Evolutionary conservation across 1,284 basidiomycete genomes (phyloP), one percentile per base, ranked within the genome.

Genomic region (Cutaneotrichosporon spelunceum): DNA sequence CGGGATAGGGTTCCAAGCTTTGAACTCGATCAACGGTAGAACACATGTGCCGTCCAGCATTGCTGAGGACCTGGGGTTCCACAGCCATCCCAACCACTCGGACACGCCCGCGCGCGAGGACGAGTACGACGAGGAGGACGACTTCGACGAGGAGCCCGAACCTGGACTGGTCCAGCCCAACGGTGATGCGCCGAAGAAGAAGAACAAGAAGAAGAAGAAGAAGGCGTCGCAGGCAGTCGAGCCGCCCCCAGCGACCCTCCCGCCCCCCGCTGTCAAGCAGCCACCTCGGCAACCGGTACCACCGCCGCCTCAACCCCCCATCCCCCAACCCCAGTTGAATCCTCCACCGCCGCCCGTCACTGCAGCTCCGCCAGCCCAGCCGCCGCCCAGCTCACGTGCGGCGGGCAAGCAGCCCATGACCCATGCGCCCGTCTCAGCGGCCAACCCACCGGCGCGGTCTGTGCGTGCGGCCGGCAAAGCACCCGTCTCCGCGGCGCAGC

Each of bases 391-490:
- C 64, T 87, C 88, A 33, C 81, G 88, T 30, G 88, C 88, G 13
- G 87, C 87, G 49, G 88, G 88, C 71, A 89, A 89, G 75, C 86
- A 87, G 70, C 88, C 87, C 30, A 88, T 89, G 87, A 77, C 83
- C 2, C 85, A 84, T 59, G 67, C 68, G 4, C 67, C 72, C n/a
- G 67, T 70, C 33, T 68, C 71, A 19, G 57, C 71, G 4, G 60
- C 70, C 27, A 72, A 78, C 68, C 78, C 81, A 45, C 76, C 83
- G 36, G 72, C 73, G 29, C 69, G 79, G 66, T 78, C 80, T 24
- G 79, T 81, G 30, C 76, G 79, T 30, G 79, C 80, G 13, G 76
- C 80, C 9, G 79, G 80, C 44, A 81, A 82, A 67, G 78, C 80
- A 10, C 81, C 79, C 23, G 77, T 77, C 83, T 88, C 67, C 80